Percentiles rank a stretch among this genome's conserved stretches.
These are phyloP conservation scores for Melanopsichium pennsylvanicum DNA, from an alignment of 1,284 basidiomycete species.

Conservation along the genomic window DNA sequence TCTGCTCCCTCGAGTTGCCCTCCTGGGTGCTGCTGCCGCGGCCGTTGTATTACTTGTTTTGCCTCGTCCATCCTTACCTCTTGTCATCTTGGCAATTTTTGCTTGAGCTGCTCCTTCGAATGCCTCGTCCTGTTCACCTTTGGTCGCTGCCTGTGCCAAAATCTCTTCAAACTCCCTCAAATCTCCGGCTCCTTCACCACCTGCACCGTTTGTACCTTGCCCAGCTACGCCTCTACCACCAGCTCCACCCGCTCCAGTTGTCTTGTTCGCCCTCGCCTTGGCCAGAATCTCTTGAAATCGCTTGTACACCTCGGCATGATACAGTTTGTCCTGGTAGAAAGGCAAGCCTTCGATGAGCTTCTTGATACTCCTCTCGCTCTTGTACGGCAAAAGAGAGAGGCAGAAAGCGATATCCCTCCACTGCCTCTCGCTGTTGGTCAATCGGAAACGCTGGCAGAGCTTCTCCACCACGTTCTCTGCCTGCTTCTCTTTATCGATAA, in stretches of 20 bases:
- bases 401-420: slow-evolving; percentile 99
- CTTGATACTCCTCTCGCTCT: slow-evolving; percentile 93
- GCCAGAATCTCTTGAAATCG: slow-evolving; percentile 87
- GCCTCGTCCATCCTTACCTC: slow-evolving; percentile 8
- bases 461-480: slow-evolving; percentile 66
- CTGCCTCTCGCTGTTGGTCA: slow-evolving; percentile 86
- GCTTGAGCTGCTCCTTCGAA: slow-evolving; percentile 73
- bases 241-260: slow-evolving; percentile 6
- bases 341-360: slow-evolving; percentile 84
- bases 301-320: slow-evolving; percentile 82
- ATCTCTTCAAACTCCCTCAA: slow-evolving; percentile 71
- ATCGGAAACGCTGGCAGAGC: slow-evolving; percentile 73
- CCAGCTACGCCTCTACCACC: slow-evolving; percentile 12
- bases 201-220: slow-evolving; percentile 4
- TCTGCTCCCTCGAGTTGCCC: slow-evolving; percentile 18
- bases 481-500: slow-evolving; percentile 82
- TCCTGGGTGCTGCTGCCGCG: slow-evolving; percentile 10
- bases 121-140: slow-evolving; percentile 89
- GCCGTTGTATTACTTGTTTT: slow-evolving; percentile 17
- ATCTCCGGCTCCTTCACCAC: slow-evolving; percentile 38
- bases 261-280: slow-evolving; percentile 68
- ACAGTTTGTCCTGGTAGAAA: slow-evolving; percentile 86
- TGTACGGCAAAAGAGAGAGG: slow-evolving; percentile 91
- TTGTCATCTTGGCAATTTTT: slow-evolving; percentile 45
- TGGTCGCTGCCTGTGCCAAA: slow-evolving; percentile 79